These are phyloP conservation scores for Colletotrichum sp. DNA, from an alignment of 2,329 filamentous ascomycete genomes.

Conservation along the genomic window DNA sequence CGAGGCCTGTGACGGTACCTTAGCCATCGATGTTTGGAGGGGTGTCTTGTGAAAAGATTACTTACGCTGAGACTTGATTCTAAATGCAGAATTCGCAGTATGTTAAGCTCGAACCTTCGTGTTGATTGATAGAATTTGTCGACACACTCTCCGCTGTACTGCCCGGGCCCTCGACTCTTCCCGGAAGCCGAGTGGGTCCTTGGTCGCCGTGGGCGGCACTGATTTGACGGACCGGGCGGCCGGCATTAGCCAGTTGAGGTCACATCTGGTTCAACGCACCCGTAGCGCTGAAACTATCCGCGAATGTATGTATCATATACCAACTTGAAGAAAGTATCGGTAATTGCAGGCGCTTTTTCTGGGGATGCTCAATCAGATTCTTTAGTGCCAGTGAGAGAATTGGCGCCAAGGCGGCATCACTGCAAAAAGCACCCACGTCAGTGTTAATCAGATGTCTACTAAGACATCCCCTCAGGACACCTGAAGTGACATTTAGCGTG, in stretches of 20 bases:
- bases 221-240: not conserved
- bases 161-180: not conserved
- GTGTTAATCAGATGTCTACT: not conserved
- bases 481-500: not conserved
- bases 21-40: not conserved
- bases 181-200: not conserved
- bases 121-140: not conserved
- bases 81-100: not conserved
- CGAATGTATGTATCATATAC: not conserved
- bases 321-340: not conserved
- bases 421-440: not conserved
- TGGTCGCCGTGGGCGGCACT: not conserved
- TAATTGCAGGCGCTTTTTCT: not conserved
- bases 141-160: not conserved
- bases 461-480: not conserved
- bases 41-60: not conserved
- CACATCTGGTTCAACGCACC: rapidly evolving
- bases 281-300: not conserved
- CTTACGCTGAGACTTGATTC: not conserved
- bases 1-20: not conserved
- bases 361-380: not conserved
- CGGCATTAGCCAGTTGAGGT: not conserved
- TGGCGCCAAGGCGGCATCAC: not conserved
- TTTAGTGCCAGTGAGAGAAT: not conserved
- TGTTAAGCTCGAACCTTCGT: not conserved